Conservation (phyloP, 495 filamentous ascomycete genomes). For the Pyrenula aspistea region DNA sequence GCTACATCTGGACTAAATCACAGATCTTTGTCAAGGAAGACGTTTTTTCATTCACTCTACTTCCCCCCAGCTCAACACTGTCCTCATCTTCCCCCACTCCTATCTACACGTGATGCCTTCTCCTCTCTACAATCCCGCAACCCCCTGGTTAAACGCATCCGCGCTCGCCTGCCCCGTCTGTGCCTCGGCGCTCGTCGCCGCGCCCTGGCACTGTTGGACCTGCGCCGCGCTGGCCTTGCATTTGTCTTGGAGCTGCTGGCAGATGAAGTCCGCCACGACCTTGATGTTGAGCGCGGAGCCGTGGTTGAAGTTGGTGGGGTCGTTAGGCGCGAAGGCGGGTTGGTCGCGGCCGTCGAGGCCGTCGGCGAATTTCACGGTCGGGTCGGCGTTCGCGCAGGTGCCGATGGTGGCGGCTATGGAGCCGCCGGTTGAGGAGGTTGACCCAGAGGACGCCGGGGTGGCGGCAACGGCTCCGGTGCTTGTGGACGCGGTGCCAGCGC, state of each 20-base stretch:
- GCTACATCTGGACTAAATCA: too few relatives aligned
- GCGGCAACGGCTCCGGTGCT: neutral
- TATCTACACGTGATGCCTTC: too few relatives aligned
- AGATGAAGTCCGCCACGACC: slow-evolving; percentile 44
- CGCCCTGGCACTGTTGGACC: slow-evolving; percentile 29
- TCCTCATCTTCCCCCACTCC: too few relatives aligned
- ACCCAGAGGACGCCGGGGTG: slow-evolving; percentile 9
- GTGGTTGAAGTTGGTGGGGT: slow-evolving; percentile 40
- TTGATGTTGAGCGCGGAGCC: slow-evolving; percentile 42
- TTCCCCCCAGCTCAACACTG: too few relatives aligned
- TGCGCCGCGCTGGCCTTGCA: slow-evolving; percentile 33
- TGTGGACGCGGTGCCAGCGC: neutral
- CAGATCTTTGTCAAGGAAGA: too few relatives aligned
- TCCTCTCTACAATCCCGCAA: neutral
- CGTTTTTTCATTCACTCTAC: too few relatives aligned
- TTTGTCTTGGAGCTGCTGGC: slow-evolving; percentile 30
- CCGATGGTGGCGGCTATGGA: slow-evolving; percentile 25
- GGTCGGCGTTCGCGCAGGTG: slow-evolving; percentile 30
- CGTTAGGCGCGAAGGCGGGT: slow-evolving; percentile 35
- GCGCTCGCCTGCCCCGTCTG: slow-evolving; percentile 37
- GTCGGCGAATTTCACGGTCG: slow-evolving; percentile 38
- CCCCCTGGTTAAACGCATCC: slow-evolving; percentile 37
- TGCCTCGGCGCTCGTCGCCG: slow-evolving; percentile 24
- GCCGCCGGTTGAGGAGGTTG: slow-evolving; percentile 17
- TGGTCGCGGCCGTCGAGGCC: slow-evolving; percentile 39